Evolutionary conservation across 108 stramenopile genomes (phyloP), one percentile per base, ranked within the genome.

Genomic region (Craspedostauros australis): DNA sequence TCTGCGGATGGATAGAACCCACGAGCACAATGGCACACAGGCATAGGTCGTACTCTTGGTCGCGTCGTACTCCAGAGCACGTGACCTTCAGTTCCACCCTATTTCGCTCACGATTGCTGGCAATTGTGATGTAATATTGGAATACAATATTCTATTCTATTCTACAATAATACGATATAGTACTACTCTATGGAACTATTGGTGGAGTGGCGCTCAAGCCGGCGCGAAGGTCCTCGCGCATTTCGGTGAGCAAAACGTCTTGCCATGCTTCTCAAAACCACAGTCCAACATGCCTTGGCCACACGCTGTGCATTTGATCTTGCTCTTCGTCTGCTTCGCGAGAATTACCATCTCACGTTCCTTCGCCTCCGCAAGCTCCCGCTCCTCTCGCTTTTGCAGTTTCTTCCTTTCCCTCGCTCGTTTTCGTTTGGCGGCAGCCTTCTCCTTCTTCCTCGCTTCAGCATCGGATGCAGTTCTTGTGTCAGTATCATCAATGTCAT

Each of bases 251-350:
- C 80, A 81, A 43, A 75, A 81, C 11, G 25, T 46, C 14, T 38
- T 24, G 19, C 72, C 80, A 52, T 64, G 72, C 61, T 70, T 73
- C 30, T 77, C 76, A 61, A 75, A 77, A 1, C 75, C 80, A 61
- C 37, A 32, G 16, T 65, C 75, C 18, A 77, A 46, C 2, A 81
- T 62, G 3, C 80, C 80, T n/a, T 45, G 39, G 0, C 65, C 70
- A 62, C 80, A 81, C 30, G 57, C 40, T 1, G 29, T 61, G 48
- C 80, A 81, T 45, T 68, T 64, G 3, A 45, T 25, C 11, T 39
- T 33, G 38, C 68, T 68, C 15, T 30, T 52, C 12, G 31, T 67
- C 54, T 61, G 68, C 42, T 73, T 34, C 36, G 51, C 70, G 16
- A 44, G 39, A 15, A 72, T 28, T 15, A 57, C 62, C 7, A 59